Evolutionary conservation across 78 protist genomes (phyloP).

Genomic region (Dictyostelium firmibasis): DNA sequence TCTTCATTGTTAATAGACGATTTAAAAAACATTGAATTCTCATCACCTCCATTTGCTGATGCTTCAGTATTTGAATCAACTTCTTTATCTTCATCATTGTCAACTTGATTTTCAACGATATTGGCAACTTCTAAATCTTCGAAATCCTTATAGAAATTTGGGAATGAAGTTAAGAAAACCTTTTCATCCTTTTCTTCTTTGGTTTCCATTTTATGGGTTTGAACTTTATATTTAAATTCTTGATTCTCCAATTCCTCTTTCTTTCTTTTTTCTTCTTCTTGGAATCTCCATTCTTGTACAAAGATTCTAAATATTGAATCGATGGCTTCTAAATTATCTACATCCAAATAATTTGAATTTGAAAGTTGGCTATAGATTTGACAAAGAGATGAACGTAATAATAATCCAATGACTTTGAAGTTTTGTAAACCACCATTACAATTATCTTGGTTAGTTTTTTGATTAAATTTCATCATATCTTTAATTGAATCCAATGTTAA

Average conservation of each 20-base stretch:
- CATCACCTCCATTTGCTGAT: neutral
- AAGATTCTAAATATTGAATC: slow-evolving; percentile 75
- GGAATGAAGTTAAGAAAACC: slow-evolving; percentile 69
- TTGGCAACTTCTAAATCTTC: slow-evolving; percentile 53
- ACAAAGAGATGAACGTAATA: slow-evolving; percentile 23
- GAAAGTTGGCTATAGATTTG: slow-evolving; percentile 23
- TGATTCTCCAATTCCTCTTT: slow-evolving; percentile 47
- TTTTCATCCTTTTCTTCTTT: slow-evolving; percentile 77
- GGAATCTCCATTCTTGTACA: slow-evolving; percentile 52
- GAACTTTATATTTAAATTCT: slow-evolving; percentile 53
- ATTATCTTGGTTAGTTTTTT: neutral
- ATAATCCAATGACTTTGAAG: slow-evolving; percentile 7
- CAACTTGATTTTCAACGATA: slow-evolving; percentile 17
- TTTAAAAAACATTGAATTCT: slow-evolving; percentile 29
- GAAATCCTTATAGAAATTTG: slow-evolving; percentile 75
- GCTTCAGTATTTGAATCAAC: neutral
- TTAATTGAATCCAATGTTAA: slow-evolving; percentile 4
- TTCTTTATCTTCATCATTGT: slow-evolving; percentile 11
- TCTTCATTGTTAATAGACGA: slow-evolving; percentile 55
- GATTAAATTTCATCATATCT: slow-evolving; percentile 23
- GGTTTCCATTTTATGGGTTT: slow-evolving; percentile 67
- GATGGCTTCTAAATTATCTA: neutral
- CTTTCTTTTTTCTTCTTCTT: slow-evolving; percentile 45
- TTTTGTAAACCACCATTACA: neutral
- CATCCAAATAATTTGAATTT: neutral